Evolutionary conservation across 192 early-diverging fungal species (phyloP).

Genomic region (Lobulomyces angularis): DNA sequence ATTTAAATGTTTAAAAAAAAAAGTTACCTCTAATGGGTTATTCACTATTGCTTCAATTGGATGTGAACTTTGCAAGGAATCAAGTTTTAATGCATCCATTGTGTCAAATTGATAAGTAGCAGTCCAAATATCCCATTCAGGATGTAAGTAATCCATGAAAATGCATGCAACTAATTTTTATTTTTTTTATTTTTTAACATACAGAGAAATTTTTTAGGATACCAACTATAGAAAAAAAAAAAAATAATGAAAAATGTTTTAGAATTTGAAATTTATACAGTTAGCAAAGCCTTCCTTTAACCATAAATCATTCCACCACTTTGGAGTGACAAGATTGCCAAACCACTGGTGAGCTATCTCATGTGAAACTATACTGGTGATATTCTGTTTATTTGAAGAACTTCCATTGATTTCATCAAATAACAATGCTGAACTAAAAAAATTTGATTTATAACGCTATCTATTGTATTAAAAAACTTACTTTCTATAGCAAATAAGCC

Average conservation of each 20-base stretch:
- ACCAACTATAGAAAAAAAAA: constrained; percentile 83
- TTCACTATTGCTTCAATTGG: constrained; percentile 83
- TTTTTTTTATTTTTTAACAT: constrained; percentile 97
- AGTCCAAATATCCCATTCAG: constrained; percentile 90
- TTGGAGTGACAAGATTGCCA: constrained; percentile 25
- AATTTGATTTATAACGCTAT: no score
- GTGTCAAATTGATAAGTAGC: constrained; percentile 70
- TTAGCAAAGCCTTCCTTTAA: constrained; percentile 64
- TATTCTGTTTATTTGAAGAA: constrained; percentile 62
- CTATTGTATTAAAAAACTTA: no score
- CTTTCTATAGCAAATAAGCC: constrained; percentile 81
- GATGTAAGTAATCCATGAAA: constrained; percentile 78
- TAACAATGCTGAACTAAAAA: constrained; percentile 41
- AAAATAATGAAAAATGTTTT: no score
- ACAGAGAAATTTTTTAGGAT: no score
- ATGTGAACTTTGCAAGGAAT: constrained; percentile 75
- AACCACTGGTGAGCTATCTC: constrained; percentile 75
- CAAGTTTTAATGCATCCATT: constrained; percentile 66
- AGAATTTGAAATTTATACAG: no score
- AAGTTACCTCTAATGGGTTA: constrained; percentile 75
- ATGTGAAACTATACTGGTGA: constrained; percentile 85
- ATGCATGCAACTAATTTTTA: constrained; percentile 88
- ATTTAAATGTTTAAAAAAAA: constrained; percentile 99
- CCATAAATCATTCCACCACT: constrained; percentile 28
- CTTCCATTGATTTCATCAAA: constrained; percentile 67